Base-by-base conservation (phyloP, 176 grass and related monocot genomes). In the Phoenix dactylifera region DNA sequence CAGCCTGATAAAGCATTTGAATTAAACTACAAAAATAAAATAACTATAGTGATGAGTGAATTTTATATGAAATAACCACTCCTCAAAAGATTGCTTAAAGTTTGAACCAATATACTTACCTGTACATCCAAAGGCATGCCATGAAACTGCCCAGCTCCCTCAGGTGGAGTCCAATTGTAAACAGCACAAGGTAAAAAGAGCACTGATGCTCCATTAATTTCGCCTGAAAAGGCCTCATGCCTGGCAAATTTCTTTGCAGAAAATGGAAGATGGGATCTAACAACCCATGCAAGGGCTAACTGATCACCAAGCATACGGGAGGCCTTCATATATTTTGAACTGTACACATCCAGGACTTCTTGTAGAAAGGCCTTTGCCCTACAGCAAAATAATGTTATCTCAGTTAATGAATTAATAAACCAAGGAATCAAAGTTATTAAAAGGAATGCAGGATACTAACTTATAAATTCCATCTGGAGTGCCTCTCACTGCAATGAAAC, bases 51-150 rank as follows among this genome's bases (percentile, higher is more conserved):
- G 35, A 44, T 44, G 7, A 44, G 35, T 44, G 35, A 44, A 44
- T 14, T 44, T 44, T 44, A 44, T 44, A 12, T 44, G 35, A 44
- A 44, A 44, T 12, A 44, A 14, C 10, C 35, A 44, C 10, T 44
- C 35, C 35, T 44, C 35, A 14, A 14, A 44, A 44, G 9, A 44
- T 44, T 0, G 6, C 35, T 44, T 44, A 12, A 30, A 44, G 35
- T 44, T 44, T 44, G 35, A 44, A 10, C 10, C 35, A 44, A 10
- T 3, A 66, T 28, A 4, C 50, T 53, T 90, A 97, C 92, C 81
- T 97, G 85, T 18, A 97, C 84, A 85, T 91, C 81, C 78, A 97
- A 88, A 60, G 92, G 92, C 78, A 91, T 97, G 67, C 92, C 92
- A 70, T 88, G 92, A 78, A 91, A 91, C 58, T 97, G 92, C 51